Conservation (phyloP, 2,329 filamentous ascomycete species). For the Dactylonectria estremocensis region DNA sequence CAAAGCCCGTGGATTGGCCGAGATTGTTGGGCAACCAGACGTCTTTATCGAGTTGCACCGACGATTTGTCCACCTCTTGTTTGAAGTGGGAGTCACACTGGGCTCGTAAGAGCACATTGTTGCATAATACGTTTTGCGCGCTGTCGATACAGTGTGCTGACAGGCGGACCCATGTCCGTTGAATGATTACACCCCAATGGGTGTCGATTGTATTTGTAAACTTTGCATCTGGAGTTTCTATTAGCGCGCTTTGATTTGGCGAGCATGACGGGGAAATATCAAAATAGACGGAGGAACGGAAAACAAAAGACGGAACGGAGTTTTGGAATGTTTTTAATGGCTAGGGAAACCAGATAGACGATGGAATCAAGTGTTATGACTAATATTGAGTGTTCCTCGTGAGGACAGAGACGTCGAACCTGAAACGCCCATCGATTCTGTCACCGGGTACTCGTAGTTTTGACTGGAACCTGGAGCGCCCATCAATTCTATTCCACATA, state of each 20-base stretch:
- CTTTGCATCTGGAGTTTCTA: slow-evolving; percentile 11
- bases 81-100: slow-evolving; percentile 71
- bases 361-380: slow-evolving; percentile 9
- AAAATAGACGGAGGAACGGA: slow-evolving; percentile 30
- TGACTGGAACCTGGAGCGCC: slow-evolving; percentile 30
- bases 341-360: slow-evolving; percentile 9
- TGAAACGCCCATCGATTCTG: slow-evolving; percentile 32
- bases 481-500: slow-evolving; percentile 30
- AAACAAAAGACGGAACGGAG: slow-evolving; percentile 25
- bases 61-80: slow-evolving; percentile 74
- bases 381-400: not conserved
- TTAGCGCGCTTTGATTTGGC: slow-evolving; percentile 22
- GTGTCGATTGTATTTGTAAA: slow-evolving; percentile 21
- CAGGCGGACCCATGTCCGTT: not conserved
- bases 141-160: not conserved
- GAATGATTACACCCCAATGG: not conserved
- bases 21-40: slow-evolving; percentile 76
- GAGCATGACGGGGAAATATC: slow-evolving; percentile 29
- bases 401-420: not conserved
- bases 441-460: too few relatives aligned
- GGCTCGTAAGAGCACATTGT: slow-evolving; percentile 58
- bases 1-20: slow-evolving; percentile 74
- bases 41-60: slow-evolving; percentile 78
- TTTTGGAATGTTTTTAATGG: slow-evolving; percentile 4
- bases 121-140: slow-evolving; percentile 47